phyloP scores from a whole-genome alignment of 2,329 filamentous ascomycete species.

The Fusarium sp. region DNA sequence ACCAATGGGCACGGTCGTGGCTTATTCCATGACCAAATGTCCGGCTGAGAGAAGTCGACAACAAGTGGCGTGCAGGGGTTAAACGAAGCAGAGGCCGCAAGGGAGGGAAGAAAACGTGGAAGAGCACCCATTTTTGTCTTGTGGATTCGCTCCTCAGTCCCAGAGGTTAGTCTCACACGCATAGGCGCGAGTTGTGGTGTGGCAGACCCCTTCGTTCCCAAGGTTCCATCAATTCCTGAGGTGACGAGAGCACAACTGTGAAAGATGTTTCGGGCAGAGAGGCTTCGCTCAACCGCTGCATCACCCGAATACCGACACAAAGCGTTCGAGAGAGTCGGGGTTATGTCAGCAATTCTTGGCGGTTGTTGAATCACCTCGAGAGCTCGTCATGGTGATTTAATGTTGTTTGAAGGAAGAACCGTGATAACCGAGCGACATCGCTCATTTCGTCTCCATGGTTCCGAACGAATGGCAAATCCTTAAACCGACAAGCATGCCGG shows the following conservation, averaged over 20 bases:
- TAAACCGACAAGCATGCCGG: constrained; percentile 41
- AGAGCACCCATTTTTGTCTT: constrained; percentile 24
- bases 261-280: constrained; percentile 9
- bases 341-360: constrained; percentile 13
- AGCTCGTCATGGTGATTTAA: constrained; percentile 47
- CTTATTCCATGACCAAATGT: constrained; percentile 28
- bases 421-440: constrained; percentile 35
- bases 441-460: constrained; percentile 24
- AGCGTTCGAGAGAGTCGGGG: constrained; percentile 15
- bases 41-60: constrained; percentile 33
- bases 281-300: constrained; percentile 7
- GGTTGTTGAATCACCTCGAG: neutral
- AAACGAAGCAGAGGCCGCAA: constrained; percentile 33
- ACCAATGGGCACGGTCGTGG: constrained; percentile 34
- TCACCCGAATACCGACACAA: constrained; percentile 19
- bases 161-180: constrained; percentile 39
- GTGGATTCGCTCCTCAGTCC: constrained; percentile 35
- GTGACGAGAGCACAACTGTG: constrained; percentile 2
- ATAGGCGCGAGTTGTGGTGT: constrained; percentile 31
- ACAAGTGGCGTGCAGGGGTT: constrained; percentile 43
- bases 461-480: constrained; percentile 34
- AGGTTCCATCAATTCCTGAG: constrained; percentile 29
- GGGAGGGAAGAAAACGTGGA: constrained; percentile 49
- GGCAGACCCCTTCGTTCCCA: constrained; percentile 30
- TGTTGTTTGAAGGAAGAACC: constrained; percentile 12